Evolutionary conservation across 371 early-diverging fungal species (phyloP).

Genomic region (Rhizopus sp.): DNA sequence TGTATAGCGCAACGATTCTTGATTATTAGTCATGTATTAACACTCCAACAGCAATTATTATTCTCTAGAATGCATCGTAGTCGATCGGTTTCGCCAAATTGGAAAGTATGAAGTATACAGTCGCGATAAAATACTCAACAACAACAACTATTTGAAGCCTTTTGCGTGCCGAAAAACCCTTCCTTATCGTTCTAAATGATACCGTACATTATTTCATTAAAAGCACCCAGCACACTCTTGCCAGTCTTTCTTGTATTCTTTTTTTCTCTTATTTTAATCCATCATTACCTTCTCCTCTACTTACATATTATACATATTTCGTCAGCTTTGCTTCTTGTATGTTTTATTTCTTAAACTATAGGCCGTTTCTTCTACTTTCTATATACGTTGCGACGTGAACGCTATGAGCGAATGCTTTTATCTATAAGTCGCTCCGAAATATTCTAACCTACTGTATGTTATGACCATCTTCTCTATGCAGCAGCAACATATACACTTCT

Average conservation of each 20-base stretch:
- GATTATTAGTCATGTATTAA: slow-evolving; percentile 16
- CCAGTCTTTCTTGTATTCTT: slow-evolving; percentile 9
- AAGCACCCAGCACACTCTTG: slow-evolving; percentile 10
- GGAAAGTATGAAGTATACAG: slow-evolving; percentile 14
- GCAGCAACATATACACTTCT: too few relatives aligned
- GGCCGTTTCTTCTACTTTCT: slow-evolving; percentile 7
- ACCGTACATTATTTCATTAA: not conserved
- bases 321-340: slow-evolving; percentile 13
- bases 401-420: slow-evolving; percentile 7
- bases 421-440: too few relatives aligned
- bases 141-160: slow-evolving; percentile 15
- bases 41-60: slow-evolving; percentile 13
- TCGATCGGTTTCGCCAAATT: slow-evolving; percentile 13
- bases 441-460: too few relatives aligned
- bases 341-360: slow-evolving; percentile 15
- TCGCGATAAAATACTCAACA: slow-evolving; percentile 15
- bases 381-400: slow-evolving; percentile 7
- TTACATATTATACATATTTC: slow-evolving; percentile 12
- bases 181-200: slow-evolving; percentile 17
- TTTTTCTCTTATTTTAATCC: slow-evolving; percentile 10
- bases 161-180: slow-evolving; percentile 18
- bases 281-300: slow-evolving; percentile 9
- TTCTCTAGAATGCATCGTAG: slow-evolving; percentile 13
- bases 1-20: slow-evolving; percentile 9
- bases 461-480: too few relatives aligned